These are phyloP conservation scores for Apiospora malaysiana DNA, from an alignment of 2,329 filamentous ascomycete species.

Conservation along the genomic window DNA sequence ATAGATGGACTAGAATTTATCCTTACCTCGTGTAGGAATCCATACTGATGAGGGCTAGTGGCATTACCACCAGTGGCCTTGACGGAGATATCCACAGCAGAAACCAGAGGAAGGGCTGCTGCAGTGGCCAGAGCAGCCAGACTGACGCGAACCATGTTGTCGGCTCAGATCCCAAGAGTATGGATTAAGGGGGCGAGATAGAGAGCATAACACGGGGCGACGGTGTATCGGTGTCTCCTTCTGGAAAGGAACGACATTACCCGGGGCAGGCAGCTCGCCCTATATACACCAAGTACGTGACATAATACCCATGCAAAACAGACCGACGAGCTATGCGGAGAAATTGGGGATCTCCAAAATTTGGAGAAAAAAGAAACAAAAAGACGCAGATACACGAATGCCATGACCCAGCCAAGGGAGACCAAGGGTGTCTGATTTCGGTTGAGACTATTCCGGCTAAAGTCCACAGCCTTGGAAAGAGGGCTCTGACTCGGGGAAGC, in stretches of 20 bases:
- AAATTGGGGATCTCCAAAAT: not conserved
- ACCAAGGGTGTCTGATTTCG: not conserved
- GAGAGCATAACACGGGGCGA: not conserved
- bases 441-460: constrained; percentile 13
- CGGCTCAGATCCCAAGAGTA: not conserved
- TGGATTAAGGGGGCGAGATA: too few species aligned
- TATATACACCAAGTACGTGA: not conserved
- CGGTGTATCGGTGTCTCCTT: constrained; percentile 15
- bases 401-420: not conserved
- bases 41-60: constrained; percentile 52
- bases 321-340: constrained; percentile 9
- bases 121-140: constrained; percentile 29
- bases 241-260: not conserved
- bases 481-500: not conserved
- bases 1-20: too few species aligned
- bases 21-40: constrained; percentile 51
- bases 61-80: constrained; percentile 46
- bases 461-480: constrained; percentile 3
- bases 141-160: constrained; percentile 32
- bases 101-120: constrained; percentile 31
- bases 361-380: not conserved
- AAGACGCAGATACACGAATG: not conserved
- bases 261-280: not conserved
- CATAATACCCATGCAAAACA: not conserved
- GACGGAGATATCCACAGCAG: constrained; percentile 45